phyloP scores from a whole-genome alignment of 345 rosid genomes.

The Pelargonium nanum region DNA sequence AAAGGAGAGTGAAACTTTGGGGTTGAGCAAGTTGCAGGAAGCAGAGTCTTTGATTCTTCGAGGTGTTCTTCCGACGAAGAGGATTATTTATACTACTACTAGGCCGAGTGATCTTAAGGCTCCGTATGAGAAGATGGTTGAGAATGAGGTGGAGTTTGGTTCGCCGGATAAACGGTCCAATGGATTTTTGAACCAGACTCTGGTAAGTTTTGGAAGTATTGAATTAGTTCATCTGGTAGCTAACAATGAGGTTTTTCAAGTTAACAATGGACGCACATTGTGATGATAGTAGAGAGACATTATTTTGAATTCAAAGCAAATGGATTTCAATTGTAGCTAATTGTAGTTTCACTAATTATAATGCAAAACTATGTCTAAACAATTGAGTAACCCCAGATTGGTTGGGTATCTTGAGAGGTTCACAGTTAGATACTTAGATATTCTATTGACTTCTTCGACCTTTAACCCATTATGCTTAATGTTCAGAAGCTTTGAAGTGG shows the following conservation, averaged over 20 bases:
- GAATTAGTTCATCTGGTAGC: no score
- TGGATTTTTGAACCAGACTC: constrained; percentile 72
- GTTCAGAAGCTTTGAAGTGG: neutral
- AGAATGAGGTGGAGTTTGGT: constrained; percentile 77
- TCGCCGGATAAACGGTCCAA: constrained; percentile 82
- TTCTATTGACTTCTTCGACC: neutral
- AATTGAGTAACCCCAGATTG: neutral
- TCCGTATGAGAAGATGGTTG: constrained; percentile 91
- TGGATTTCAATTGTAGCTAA: no score
- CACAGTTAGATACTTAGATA: neutral
- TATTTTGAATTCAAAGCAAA: no score
- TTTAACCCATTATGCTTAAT: neutral
- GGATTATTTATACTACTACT: constrained; percentile 66
- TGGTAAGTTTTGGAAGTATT: no score
- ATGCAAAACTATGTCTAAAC: no score
- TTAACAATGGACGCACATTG: no score
- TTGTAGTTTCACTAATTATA: no score
- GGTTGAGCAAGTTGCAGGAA: constrained; percentile 37
- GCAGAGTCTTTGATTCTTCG: constrained; percentile 46
- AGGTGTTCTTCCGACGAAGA: constrained; percentile 47
- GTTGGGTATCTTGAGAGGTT: neutral
- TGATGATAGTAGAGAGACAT: no score
- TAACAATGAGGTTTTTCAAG: no score
- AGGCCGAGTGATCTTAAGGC: constrained; percentile 74
- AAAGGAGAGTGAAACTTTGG: constrained; percentile 30